Percentiles rank a stretch among this genome's conserved stretches.
phyloP scores from a whole-genome alignment of 2,329 filamentous ascomycete species.

The Xylariaceae sp. region DNA sequence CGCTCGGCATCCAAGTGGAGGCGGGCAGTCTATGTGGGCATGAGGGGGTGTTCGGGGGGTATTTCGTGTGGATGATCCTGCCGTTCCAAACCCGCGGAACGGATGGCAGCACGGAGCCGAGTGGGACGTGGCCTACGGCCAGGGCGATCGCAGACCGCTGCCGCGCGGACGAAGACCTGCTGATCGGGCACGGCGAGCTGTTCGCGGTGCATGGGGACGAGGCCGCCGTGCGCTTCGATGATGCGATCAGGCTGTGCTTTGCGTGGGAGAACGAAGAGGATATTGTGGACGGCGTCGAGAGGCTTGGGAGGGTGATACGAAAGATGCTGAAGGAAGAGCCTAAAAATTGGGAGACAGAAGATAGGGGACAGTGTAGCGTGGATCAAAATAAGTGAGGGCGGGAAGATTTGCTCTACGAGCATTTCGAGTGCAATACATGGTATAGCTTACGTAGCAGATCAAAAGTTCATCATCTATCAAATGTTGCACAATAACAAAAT shows the following conservation, averaged over 20 bases:
- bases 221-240: constrained; percentile 59
- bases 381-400: constrained; percentile 20
- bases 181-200: constrained; percentile 70
- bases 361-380: not conserved
- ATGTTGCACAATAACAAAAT: not conserved
- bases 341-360: constrained; percentile 12
- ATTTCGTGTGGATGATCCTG: constrained; percentile 82
- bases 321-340: constrained; percentile 30
- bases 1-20: constrained; percentile 61
- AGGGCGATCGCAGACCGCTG: constrained; percentile 62
- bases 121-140: constrained; percentile 51
- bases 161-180: constrained; percentile 66
- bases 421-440: too few species aligned
- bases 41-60: constrained; percentile 71
- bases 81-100: constrained; percentile 44
- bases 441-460: too few species aligned
- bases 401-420: too few species aligned
- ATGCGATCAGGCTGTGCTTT: constrained; percentile 71
- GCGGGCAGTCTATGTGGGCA: constrained; percentile 10
- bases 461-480: too few species aligned
- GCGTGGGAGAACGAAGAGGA: constrained; percentile 72
- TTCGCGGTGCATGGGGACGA: constrained; percentile 71
- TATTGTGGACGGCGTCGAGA: constrained; percentile 70
- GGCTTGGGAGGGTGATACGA: constrained; percentile 57
- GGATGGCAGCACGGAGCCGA: not conserved